Evolutionary conservation across 192 early-diverging fungal species (phyloP).

Genomic region (Chytriomyces sp.): DNA sequence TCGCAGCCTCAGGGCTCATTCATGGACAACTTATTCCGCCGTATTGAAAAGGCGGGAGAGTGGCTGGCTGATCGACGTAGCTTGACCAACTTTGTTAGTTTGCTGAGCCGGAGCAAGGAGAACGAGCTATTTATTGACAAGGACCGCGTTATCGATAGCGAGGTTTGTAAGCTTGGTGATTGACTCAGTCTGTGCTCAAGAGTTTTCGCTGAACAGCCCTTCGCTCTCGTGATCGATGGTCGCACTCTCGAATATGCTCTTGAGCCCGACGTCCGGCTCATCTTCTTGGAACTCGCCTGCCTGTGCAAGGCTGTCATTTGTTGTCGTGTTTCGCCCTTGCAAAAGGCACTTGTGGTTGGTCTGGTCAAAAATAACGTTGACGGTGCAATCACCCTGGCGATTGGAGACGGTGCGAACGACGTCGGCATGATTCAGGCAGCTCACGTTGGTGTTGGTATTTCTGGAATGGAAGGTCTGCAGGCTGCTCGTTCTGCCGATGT

Average conservation of each 20-base stretch:
- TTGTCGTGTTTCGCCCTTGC: conserved; percentile 96
- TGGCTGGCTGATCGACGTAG: conserved; percentile 7
- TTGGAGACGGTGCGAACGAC: conserved; percentile 99
- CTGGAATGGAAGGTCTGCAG: conserved; percentile 93
- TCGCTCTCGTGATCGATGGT: conserved; percentile 96
- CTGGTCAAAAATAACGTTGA: conserved; percentile 87
- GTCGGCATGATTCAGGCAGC: conserved; percentile 99
- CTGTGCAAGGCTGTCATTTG: conserved; percentile 95
- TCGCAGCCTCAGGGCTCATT: not conserved
- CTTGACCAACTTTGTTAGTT: not conserved
- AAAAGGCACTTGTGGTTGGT: conserved; percentile 97
- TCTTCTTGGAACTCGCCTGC: conserved; percentile 87
- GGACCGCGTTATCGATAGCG: conserved; percentile 41
- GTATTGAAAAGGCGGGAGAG: conserved; percentile 10
- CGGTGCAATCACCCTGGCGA: conserved; percentile 84
- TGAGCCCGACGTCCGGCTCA: conserved; percentile 65
- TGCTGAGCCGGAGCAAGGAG: not conserved
- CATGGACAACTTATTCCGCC: not conserved
- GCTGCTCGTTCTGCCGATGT: conserved; percentile 96
- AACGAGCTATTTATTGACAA: conserved; percentile 43
- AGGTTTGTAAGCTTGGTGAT: conserved; percentile 26
- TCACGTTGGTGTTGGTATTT: conserved; percentile 97
- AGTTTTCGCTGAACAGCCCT: conserved; percentile 40
- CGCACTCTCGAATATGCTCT: conserved; percentile 88
- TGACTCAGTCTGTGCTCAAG: not conserved